These are phyloP conservation scores for Begonia fuchsioides DNA, from an alignment of 306 rosid genomes.

Conservation along the genomic window DNA sequence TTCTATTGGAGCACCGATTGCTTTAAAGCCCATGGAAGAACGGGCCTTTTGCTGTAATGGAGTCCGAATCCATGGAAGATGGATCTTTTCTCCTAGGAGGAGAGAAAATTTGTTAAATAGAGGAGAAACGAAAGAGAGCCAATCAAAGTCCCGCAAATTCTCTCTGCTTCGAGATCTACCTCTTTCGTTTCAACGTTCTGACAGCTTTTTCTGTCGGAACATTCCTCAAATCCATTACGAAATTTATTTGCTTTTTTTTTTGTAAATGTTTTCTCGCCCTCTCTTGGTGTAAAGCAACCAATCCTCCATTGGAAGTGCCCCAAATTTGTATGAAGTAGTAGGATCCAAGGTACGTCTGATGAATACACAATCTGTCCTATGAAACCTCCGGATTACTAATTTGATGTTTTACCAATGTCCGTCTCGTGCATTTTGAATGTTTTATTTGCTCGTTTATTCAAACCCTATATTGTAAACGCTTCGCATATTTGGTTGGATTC, in stretches of 20 bases:
- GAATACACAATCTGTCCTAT: background rate
- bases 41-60: conserved; percentile 15
- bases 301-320: background rate
- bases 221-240: conserved; percentile 21
- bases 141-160: conserved; percentile 10
- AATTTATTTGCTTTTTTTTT: background rate
- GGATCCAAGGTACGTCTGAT: background rate
- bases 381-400: too few species aligned
- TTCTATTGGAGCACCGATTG: too few species aligned
- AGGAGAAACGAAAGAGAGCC: conserved; percentile 14
- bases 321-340: background rate
- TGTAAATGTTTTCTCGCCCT: background rate
- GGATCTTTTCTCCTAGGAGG: conserved; percentile 20
- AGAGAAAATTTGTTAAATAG: background rate
- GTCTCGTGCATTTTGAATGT: too few species aligned
- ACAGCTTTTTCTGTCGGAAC: conserved; percentile 21
- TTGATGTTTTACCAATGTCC: too few species aligned
- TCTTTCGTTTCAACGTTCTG: conserved; percentile 16
- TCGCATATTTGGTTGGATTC: too few species aligned
- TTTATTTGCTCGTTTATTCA: too few species aligned
- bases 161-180: conserved; percentile 19
- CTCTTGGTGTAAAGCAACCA: background rate
- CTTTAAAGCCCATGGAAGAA: conserved; percentile 15
- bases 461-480: too few species aligned
- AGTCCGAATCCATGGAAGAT: conserved; percentile 19